Evolutionary conservation across 2,329 filamentous ascomycete genomes (phyloP), one percentile per base, ranked within the genome.

Genomic region (Sordariomycetes sp.): DNA sequence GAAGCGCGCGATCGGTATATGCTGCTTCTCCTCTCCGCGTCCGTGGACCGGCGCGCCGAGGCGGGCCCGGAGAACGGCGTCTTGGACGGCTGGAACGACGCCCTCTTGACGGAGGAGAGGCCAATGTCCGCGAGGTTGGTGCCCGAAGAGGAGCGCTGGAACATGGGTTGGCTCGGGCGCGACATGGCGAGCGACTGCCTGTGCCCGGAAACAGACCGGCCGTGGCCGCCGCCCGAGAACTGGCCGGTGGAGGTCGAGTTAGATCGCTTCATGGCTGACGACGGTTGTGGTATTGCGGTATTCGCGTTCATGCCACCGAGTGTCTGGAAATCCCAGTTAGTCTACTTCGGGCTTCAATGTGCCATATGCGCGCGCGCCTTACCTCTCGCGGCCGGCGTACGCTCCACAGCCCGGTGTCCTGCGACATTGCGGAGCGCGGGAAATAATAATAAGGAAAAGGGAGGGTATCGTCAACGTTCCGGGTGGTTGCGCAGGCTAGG

Each of bases 311-410:
- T 85, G 64, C 86, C 86, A 63, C 88, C 92, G 60, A 97, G 83
- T 58, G 94, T 97, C 90, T 95, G 48, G 3, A 37, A 10, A 20
- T 7, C 43, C n/a, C 8, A 14, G 28, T 24, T 37, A 55, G 37
- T 3, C 40, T 40, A n/a, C 43, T 48, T 22, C 10, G 43, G 16
- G 8, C n/a, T n/a, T 24, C 11, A 8, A 28, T 57, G 59, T 61
- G 58, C 59, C 58, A 58, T 56, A 46, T 52, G 57, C 34, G n/a
- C 18, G 43, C 43, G 43, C 43, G 43, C 5, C 82, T 71, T 79
- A 95, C 91, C 81, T 97, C 92, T 80, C 93, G 85, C 65, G 89
- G 88, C 68, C 92, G 87, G 74, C 90, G 90, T 70, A 95, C 90
- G 69, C 91, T 96, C 81, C 93, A 97, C 69, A 94, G 79, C 68